A percentile compares a stretch with the other conserved stretches of the same genome.
These are phyloP conservation scores for Aureobasidium sp. DNA, from an alignment of 2,329 filamentous ascomycete species.

Conservation along the genomic window DNA sequence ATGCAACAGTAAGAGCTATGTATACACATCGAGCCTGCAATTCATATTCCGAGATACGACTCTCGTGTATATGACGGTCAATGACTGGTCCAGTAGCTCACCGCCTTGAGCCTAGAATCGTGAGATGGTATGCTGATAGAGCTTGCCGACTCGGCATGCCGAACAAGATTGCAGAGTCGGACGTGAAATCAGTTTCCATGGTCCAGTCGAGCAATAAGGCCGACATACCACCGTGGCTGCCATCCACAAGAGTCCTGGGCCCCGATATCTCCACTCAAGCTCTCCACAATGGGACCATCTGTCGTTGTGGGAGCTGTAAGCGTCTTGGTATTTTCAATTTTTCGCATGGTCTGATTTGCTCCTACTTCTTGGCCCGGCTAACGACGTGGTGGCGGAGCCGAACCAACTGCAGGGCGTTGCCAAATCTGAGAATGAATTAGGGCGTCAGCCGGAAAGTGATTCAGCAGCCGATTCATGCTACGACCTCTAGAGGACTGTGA, in stretches of 20 bases:
- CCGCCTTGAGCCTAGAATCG: background rate
- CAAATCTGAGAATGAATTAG: background rate
- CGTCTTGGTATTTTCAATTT: background rate
- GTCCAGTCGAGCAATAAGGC: background rate
- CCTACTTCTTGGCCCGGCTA: background rate
- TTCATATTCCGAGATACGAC: background rate
- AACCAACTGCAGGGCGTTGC: background rate
- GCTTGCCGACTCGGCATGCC: conserved; percentile 1
- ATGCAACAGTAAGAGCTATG: background rate
- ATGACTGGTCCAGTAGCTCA: background rate
- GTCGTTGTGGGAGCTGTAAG: background rate
- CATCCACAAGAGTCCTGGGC: background rate
- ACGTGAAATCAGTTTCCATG: background rate
- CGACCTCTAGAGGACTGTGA: background rate
- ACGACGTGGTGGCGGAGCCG: background rate
- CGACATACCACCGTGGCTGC: background rate
- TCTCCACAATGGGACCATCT: background rate
- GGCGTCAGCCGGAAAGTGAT: background rate
- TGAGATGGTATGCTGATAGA: background rate
- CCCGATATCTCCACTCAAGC: conserved; percentile 3
- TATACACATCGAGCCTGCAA: no score
- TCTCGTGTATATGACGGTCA: background rate
- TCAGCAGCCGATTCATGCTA: background rate
- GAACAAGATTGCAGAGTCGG: background rate
- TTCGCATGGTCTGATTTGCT: background rate